Conservation (phyloP, 1,139 yeast genomes). For the Hemisphaericaspora xylofermentans region DNA sequence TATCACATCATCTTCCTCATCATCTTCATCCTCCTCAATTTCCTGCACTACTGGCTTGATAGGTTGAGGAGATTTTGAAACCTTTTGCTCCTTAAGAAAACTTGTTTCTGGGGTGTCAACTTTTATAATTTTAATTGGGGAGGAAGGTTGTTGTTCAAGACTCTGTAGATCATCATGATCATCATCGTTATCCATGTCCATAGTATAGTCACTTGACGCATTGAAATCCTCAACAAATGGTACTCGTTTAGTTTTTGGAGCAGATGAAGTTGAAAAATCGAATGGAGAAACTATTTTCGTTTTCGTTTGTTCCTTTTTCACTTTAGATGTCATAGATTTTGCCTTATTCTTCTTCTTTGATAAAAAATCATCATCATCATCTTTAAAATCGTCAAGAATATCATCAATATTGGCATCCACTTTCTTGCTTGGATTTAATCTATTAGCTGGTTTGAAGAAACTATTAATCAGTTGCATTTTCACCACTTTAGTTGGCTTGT, state of each 20-base stretch:
- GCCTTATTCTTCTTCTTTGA: conserved; percentile 15
- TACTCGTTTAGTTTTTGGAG: conserved; percentile 10
- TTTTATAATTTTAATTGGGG: conserved; percentile 27
- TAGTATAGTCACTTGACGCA: conserved; percentile 18
- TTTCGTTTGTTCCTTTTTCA: conserved; percentile 17
- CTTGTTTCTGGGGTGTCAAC: conserved; percentile 13
- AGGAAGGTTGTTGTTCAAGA: conserved; percentile 24
- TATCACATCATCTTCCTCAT: conserved; percentile 57
- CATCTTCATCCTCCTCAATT: conserved; percentile 34
- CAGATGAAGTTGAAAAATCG: conserved; percentile 26
- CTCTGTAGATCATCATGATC: neutral
- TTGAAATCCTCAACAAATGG: conserved; percentile 14
- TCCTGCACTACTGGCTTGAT: conserved; percentile 7
- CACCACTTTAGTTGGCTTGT: conserved; percentile 39
- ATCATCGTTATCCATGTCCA: conserved; percentile 21
- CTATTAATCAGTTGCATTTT: conserved; percentile 52
- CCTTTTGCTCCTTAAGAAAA: conserved; percentile 14
- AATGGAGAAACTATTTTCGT: conserved; percentile 16
- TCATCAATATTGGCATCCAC: conserved; percentile 44
- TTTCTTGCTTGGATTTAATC: conserved; percentile 19
- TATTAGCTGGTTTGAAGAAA: conserved; percentile 48
- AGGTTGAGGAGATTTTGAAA: conserved; percentile 9
- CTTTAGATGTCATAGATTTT: conserved; percentile 9
- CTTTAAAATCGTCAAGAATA: conserved; percentile 44
- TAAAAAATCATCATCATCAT: conserved; percentile 12